Base-by-base conservation (phyloP, 2,329 filamentous ascomycete genomes). In the Blastomyces gilchristii region DNA sequence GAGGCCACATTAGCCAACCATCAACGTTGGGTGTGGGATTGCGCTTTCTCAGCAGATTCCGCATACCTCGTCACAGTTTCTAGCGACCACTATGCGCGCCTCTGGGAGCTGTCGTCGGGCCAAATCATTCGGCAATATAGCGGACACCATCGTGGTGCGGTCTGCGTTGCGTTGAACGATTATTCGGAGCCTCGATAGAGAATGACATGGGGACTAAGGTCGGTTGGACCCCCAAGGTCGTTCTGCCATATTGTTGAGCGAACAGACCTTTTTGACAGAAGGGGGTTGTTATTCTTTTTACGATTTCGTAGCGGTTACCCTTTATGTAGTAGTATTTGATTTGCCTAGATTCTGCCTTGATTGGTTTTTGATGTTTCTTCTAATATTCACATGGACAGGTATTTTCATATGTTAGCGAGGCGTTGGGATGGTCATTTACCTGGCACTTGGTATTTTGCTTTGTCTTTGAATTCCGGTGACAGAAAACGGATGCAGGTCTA, bases 11-110 rank as follows among this genome's bases (percentile, higher is more conserved):
- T 97, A 0, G 89, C 89, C 28, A 90, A 89, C 62, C 92, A 97
- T 76, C 92, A 97, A 77, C 87, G 92, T 62, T 97, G 92, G 92
- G 92, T 97, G 0, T 97, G 92, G 92, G 92, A 97, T 75, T 97
- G 92, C 71, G 92, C 92, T 0, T 97, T 97, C 77, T 93, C 89
- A 65, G 92, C 92, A 34, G 92, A 97, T 74, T 92, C 88, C 43
- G 92, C 92, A 0, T 97, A 97, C 71, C 81, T 97, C 7, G 92
- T 97, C 14, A 97, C 92, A 0, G 91, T 92, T 5, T 96, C 91
- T 73, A 93, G 88, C 52, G 92, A 97, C 73, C 92, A 97, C 74
- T 97, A 96, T 73, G 92, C 92, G 1, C 83, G 92, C 22, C 78
- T 97, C 63, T 97, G 92, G 92, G 92, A 97, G 79, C 80, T 97